Evolutionary conservation across 1,284 basidiomycete genomes (phyloP), one percentile per base, ranked within the genome.

Genomic region (Omphalotus olearius): DNA sequence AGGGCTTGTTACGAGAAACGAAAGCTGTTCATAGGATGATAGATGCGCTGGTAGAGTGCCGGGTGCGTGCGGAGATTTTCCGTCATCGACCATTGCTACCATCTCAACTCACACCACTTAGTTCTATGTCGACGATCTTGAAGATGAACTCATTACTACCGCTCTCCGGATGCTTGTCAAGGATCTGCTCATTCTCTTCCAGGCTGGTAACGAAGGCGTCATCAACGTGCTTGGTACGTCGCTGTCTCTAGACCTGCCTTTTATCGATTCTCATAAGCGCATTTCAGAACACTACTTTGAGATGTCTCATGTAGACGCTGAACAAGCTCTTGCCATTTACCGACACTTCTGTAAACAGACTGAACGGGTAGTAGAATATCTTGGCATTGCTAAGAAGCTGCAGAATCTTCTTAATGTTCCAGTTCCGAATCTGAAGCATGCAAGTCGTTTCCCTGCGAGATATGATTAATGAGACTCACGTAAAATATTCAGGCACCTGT

Each of bases 141-240:
- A 92, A 61, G 95, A 99, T 64, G 91, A 97, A 61, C 79, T 98
- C 47, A 92, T 88, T 0, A 86, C 92, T 52, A 85, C 90, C 1
- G 93, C 97, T 1, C 78, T 98, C 55, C 80, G 92, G 39, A 92
- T 99, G 88, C 77, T 97, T n/a, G 90, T 98, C 59, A 98, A 98
- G 65, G 97, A 99, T 66, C 78, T 99, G 6, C 78, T 99, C 45
- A 91, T 97, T 51, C 76, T 99, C 16, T 98, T 98, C 69, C 95
- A 97, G 64, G 94, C 93, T 2, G 89, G 93, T 55, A 99, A 99
- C 62, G 96, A 99, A 65, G 96, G 96, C 52, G 92, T 98, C 45
- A 97, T 98, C 72, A 99, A 98, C 66, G 85, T 98, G 35, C 78
- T 97, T 46, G 91, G 91, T 92, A 55, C 55, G 68, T 57, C 6